Evolutionary conservation across 768 basidiomycete genomes (phyloP).

Genomic region (Hygrophoropsis aurantiaca): DNA sequence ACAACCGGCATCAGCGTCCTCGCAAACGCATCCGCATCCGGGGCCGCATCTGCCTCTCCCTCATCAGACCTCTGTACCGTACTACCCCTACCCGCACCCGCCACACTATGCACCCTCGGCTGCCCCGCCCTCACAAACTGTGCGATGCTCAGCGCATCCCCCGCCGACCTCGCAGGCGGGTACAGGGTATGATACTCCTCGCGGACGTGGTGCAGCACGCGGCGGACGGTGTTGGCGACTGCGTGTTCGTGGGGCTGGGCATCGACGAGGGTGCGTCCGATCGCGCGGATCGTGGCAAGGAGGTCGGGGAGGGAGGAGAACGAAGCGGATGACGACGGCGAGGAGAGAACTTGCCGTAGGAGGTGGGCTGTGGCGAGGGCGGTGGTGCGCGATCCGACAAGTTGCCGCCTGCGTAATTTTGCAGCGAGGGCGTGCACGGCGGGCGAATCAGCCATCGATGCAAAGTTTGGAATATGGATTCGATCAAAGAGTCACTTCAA

Average conservation of each 20-base stretch:
- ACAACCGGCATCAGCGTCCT: constrained; percentile 84
- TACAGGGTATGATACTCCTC: constrained; percentile 92
- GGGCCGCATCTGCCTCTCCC: constrained; percentile 66
- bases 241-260: constrained; percentile 99
- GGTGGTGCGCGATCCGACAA: constrained; percentile 87
- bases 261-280: constrained; percentile 79
- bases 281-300: constrained; percentile 71
- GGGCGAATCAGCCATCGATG: too few species aligned
- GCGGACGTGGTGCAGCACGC: constrained; percentile 88
- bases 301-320: constrained; percentile 89
- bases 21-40: constrained; percentile 81
- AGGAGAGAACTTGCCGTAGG: constrained; percentile 85
- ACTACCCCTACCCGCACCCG: constrained; percentile 43
- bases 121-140: constrained; percentile 84
- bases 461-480: too few species aligned
- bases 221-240: constrained; percentile 92
- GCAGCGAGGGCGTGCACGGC: too few species aligned
- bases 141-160: constrained; percentile 65
- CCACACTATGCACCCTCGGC: constrained; percentile 47
- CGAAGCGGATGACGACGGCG: constrained; percentile 80
- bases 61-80: constrained; percentile 60
- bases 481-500: too few species aligned
- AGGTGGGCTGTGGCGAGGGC: constrained; percentile 89
- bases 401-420: too few species aligned
- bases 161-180: constrained; percentile 37